Conservation (phyloP, 2,329 filamentous ascomycete species). For the Ilyonectria sp. region DNA sequence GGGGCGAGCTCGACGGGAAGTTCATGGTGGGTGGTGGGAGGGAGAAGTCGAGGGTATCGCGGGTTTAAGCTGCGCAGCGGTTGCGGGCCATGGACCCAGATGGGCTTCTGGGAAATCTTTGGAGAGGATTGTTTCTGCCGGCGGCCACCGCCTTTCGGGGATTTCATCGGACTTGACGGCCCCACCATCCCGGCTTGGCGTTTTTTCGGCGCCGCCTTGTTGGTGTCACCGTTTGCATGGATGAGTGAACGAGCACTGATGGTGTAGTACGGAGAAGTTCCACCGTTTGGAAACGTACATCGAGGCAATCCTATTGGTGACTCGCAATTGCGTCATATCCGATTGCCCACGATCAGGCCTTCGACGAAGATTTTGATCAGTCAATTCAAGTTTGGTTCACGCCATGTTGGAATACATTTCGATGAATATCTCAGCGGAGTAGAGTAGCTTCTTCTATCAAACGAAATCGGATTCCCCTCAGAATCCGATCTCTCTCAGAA, state of each 20-base stretch:
- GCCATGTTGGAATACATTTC: no score
- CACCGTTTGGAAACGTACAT: no score
- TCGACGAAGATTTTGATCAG: no score
- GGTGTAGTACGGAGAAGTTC: no score
- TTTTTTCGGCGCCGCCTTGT: not conserved
- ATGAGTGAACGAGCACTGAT: not conserved
- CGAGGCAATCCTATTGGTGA: no score
- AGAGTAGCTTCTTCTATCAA: not conserved
- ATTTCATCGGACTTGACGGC: constrained; percentile 34
- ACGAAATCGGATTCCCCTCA: not conserved
- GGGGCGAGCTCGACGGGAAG: constrained; percentile 52
- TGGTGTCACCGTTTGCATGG: not conserved
- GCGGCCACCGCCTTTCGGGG: constrained; percentile 52
- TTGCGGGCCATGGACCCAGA: constrained; percentile 34
- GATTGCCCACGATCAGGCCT: no score
- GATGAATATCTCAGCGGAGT: not conserved
- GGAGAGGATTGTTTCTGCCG: constrained; percentile 59
- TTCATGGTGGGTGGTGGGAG: constrained; percentile 53
- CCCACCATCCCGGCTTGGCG: constrained; percentile 43
- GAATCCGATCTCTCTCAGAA: not conserved
- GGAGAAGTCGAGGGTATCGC: constrained; percentile 32
- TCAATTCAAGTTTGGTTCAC: no score
- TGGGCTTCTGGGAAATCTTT: constrained; percentile 41
- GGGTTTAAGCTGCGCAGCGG: constrained; percentile 30
- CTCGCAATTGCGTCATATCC: no score